Base-by-base conservation (phyloP, 768 basidiomycete species). In the Psilocybe cyanescens region DNA sequence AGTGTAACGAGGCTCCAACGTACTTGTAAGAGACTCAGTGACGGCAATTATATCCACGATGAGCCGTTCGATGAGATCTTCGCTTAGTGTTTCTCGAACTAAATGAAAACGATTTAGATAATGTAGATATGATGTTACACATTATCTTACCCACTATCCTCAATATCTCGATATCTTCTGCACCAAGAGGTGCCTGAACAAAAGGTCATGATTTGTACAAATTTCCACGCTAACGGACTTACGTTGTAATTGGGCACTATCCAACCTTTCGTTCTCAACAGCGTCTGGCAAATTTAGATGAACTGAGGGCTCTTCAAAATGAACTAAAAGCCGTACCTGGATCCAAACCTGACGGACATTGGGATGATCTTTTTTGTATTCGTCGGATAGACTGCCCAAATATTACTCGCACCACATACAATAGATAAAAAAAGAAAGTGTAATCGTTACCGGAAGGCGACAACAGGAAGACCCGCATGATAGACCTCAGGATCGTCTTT, bases 231-330 rank as follows among this genome's bases (percentile, higher is more conserved):
- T 16, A 46, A 29, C 50, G 37, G 17, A 49, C 57, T n/a, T 59
- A 77, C 80, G 45, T 77, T 75, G 65, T 87, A 87, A 69, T 86
- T 86, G 8, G 86, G 84, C 1, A 86, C 83, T 57, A 87, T 86
- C 86, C 86, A 87, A 2, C 85, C 83, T 64, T 84, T 84, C 8
- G 73, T 74, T 49, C 81, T 74, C 29, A 86, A 68, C 65, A 84
- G 69, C 30, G 74, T 73, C 76, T 83, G 63, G 8, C 28, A 29
- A 35, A 12, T 33, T 8, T 6, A 30, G 30, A 14, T 47, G 19
- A 47, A 35, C 50, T 4, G 45, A 33, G 1, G 39, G 12, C n/a
- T 2, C 28, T 29, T 31, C 5, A 51, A 51, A 12, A 8, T 6
- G 33, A 7, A 6, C 24, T 56, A 49, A n/a, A 35, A 28, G 12